Evolutionary conservation across 257 asterid species (phyloP).

Genomic region (Gentiana straminea): DNA sequence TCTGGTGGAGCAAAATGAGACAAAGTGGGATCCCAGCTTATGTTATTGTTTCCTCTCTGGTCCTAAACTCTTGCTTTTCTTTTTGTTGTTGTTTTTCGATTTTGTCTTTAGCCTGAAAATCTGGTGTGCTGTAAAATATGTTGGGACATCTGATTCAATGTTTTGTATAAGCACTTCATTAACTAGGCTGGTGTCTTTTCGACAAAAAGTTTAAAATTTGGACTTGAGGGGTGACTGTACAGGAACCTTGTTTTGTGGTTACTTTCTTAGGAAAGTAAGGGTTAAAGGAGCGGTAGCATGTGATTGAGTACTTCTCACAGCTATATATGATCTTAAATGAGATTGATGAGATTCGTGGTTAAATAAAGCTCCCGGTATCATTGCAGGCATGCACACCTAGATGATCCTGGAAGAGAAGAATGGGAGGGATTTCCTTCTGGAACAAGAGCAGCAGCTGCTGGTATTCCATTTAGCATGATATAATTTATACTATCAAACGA

Average conservation of each 20-base stretch:
- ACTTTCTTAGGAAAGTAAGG: too few species aligned
- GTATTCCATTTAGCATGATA: constrained; percentile 23
- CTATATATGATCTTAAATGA: not conserved
- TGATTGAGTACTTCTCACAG: not conserved
- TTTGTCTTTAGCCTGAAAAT: too few species aligned
- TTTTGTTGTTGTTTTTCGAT: too few species aligned
- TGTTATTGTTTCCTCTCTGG: not conserved
- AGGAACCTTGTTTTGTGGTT: too few species aligned
- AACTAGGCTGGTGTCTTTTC: too few species aligned
- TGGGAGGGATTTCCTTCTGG: constrained; percentile 99
- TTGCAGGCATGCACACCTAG: constrained; percentile 82
- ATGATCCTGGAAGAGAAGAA: constrained; percentile 93
- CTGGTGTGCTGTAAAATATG: too few species aligned
- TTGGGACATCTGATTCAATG: too few species aligned
- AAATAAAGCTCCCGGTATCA: constrained; percentile 1
- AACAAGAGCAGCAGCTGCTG: constrained; percentile 96
- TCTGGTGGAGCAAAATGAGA: too few species aligned
- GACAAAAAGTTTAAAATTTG: too few species aligned
- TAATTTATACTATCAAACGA: not conserved
- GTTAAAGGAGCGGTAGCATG: too few species aligned
- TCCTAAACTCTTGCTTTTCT: not conserved
- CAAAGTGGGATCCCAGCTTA: not conserved
- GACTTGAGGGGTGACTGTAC: too few species aligned
- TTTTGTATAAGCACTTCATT: not conserved
- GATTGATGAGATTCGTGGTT: too few species aligned